A percentile compares a stretch with the other conserved stretches of the same genome.
These are phyloP conservation scores for Cyclotella choctawhatcheeana DNA, from an alignment of 108 stramenopile species.

Conservation along the genomic window DNA sequence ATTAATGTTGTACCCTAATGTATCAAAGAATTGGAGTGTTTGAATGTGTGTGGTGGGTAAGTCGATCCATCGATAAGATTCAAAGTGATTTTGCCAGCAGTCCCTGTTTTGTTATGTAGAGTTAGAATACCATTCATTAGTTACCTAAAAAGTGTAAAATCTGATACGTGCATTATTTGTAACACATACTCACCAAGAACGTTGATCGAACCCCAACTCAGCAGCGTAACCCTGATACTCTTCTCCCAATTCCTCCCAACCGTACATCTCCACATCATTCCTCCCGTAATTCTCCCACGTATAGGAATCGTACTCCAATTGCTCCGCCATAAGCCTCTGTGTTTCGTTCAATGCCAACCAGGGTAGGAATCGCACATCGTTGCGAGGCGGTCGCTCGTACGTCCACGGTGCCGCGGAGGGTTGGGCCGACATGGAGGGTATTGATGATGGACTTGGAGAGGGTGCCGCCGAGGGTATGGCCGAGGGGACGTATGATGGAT, in stretches of 20 bases:
- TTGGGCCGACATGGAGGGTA: neutral
- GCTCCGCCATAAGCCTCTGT: neutral
- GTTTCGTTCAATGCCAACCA: conserved; percentile 16
- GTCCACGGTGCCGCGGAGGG: conserved; percentile 24
- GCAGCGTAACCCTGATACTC: conserved; percentile 13
- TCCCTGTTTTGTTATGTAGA: too few species aligned
- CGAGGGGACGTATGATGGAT: neutral
- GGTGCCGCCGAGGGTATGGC: conserved; percentile 13
- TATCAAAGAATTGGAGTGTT: conserved; percentile 29
- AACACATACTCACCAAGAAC: too few species aligned
- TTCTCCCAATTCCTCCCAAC: conserved; percentile 12
- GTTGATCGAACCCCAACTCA: conserved; percentile 26
- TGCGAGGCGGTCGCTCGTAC: conserved; percentile 17
- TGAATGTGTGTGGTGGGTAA: conserved; percentile 14
- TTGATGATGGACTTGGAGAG: neutral
- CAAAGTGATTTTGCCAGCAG: conserved; percentile 44
- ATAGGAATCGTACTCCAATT: conserved; percentile 19
- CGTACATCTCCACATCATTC: conserved; percentile 12
- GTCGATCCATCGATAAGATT: conserved; percentile 37
- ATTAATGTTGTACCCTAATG: conserved; percentile 24
- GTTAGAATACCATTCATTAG: too few species aligned
- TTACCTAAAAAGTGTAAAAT: too few species aligned
- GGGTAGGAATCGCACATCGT: conserved; percentile 19
- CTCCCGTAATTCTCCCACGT: conserved; percentile 33
- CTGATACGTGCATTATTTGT: too few species aligned